Conservation (phyloP, 768 basidiomycete species). For the Pleurotus tuoliensis region DNA sequence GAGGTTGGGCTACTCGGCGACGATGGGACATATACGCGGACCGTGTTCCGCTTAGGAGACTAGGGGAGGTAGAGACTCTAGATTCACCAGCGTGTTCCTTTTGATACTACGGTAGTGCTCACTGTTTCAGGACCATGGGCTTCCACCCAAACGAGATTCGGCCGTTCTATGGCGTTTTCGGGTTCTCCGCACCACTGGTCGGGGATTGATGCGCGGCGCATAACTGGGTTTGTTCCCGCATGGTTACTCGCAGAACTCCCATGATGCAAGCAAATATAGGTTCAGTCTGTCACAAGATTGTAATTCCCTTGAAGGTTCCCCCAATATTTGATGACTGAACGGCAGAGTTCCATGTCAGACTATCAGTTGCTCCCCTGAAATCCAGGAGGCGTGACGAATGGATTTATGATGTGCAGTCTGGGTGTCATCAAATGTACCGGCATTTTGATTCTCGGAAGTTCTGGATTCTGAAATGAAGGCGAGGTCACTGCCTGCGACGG, state of each 20-base stretch:
- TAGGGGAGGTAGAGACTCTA: too few relatives aligned
- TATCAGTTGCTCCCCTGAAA: not conserved
- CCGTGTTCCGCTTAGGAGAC: too few relatives aligned
- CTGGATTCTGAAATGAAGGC: not conserved
- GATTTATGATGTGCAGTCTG: not conserved
- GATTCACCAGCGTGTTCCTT: too few relatives aligned
- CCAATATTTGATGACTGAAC: not conserved
- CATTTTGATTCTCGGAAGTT: not conserved
- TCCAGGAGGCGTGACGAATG: not conserved
- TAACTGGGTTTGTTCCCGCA: not conserved
- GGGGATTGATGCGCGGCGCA: not conserved
- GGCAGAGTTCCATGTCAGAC: not conserved
- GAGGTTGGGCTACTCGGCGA: too few relatives aligned
- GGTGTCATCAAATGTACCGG: not conserved
- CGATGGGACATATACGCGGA: too few relatives aligned
- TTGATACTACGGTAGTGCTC: too few relatives aligned
- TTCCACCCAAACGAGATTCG: too few relatives aligned
- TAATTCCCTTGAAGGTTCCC: not conserved
- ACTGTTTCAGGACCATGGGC: too few relatives aligned
- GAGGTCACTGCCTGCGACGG: not conserved
- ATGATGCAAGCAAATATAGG: not conserved
- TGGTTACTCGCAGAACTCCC: conserved; percentile 1
- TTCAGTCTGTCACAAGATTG: not conserved
- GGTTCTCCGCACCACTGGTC: too few relatives aligned
- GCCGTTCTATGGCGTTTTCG: too few relatives aligned